These are phyloP conservation scores for Arachnopeziza araneosa DNA, from an alignment of 2,329 filamentous ascomycete genomes.

Conservation along the genomic window DNA sequence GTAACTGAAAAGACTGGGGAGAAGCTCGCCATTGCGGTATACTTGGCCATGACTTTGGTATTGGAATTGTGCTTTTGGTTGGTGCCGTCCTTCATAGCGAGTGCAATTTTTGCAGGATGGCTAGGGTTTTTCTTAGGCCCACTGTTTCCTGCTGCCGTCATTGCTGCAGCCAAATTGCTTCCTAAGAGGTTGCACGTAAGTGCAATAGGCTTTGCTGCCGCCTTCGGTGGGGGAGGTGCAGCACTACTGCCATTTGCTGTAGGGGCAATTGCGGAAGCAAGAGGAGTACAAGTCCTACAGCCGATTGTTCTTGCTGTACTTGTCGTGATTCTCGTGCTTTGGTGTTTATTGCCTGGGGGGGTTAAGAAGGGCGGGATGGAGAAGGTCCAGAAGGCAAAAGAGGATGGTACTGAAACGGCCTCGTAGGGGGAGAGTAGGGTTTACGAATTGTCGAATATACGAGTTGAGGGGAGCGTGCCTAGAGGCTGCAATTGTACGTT, in stretches of 20 bases:
- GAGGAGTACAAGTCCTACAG: constrained; percentile 52
- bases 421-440: not conserved
- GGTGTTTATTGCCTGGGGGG: constrained; percentile 37
- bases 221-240: constrained; percentile 66
- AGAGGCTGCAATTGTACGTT: no score
- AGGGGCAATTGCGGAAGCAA: constrained; percentile 57
- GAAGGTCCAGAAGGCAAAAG: not conserved
- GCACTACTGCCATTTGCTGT: constrained; percentile 62
- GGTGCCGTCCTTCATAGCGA: constrained; percentile 69
- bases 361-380: constrained; percentile 23
- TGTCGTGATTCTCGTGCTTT: constrained; percentile 40
- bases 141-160: constrained; percentile 69
- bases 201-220: constrained; percentile 74
- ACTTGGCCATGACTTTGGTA: constrained; percentile 57
- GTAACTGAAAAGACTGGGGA: constrained; percentile 71
- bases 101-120: constrained; percentile 63
- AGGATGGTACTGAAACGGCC: no score
- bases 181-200: constrained; percentile 69
- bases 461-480: no score
- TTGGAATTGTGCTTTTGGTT: constrained; percentile 76
- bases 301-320: constrained; percentile 48
- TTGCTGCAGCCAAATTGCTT: constrained; percentile 68
- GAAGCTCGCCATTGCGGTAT: constrained; percentile 58
- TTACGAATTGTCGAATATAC: not conserved
- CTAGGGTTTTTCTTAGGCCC: constrained; percentile 79